Conservation (phyloP, 2,329 filamentous ascomycete genomes). For the Paecilomyces sp. region DNA sequence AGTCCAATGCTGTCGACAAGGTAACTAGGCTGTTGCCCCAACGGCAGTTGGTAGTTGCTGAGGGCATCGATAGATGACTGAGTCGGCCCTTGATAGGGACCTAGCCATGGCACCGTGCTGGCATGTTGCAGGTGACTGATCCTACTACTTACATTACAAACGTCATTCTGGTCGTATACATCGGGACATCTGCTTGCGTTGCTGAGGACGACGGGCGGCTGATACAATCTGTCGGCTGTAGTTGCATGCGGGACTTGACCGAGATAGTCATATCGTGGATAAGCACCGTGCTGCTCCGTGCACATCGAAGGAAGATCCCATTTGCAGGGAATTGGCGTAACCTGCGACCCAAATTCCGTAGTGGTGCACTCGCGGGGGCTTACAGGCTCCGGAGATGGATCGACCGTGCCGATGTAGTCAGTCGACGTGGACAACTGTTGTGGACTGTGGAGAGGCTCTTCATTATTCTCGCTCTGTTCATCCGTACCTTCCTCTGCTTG, state of each 20-base stretch:
- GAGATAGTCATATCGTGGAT: constrained; percentile 13
- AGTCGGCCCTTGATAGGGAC: neutral
- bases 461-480: constrained; percentile 23
- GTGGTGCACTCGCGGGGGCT: constrained; percentile 22
- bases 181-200: neutral
- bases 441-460: constrained; percentile 29
- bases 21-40: neutral
- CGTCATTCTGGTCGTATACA: constrained; percentile 7
- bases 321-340: constrained; percentile 16
- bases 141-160: constrained; percentile 19
- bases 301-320: constrained; percentile 19
- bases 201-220: constrained; percentile 2
- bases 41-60: neutral
- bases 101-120: neutral
- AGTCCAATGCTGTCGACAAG: neutral
- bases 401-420: constrained; percentile 30
- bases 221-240: constrained; percentile 6
- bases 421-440: constrained; percentile 27
- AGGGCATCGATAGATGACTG: neutral
- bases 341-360: neutral
- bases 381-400: constrained; percentile 29
- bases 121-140: neutral
- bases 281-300: constrained; percentile 14
- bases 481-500: constrained; percentile 34
- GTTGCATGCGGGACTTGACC: constrained; percentile 8